A percentile compares a stretch with the other conserved stretches of the same genome.
phyloP scores from a whole-genome alignment of 164 flowering plant species.

The Liriodendron chinense region DNA sequence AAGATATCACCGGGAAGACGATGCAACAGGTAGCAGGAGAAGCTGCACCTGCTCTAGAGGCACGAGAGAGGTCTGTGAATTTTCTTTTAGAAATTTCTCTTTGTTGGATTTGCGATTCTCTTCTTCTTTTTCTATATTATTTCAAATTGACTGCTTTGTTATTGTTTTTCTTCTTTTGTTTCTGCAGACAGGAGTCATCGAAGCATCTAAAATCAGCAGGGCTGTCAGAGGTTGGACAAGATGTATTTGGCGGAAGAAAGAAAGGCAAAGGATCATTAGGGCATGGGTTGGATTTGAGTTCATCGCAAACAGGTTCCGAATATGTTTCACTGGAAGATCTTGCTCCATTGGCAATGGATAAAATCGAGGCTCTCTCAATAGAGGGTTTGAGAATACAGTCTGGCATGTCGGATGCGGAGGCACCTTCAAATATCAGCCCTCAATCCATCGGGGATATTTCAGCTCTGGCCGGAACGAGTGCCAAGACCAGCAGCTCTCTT shows the following conservation, averaged over 20 bases:
- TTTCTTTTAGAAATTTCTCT: not conserved
- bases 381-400: conserved; percentile 94
- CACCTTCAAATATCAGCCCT: conserved; percentile 70
- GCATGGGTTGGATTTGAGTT: conserved; percentile 22
- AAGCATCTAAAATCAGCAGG: conserved; percentile 23
- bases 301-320: conserved; percentile 41
- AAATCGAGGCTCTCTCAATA: conserved; percentile 86
- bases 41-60: conserved; percentile 52
- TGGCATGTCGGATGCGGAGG: conserved; percentile 77
- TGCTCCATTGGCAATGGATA: conserved; percentile 92
- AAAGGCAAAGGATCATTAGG: conserved; percentile 31
- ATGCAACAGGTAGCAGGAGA: conserved; percentile 89
- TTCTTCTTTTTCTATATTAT: not conserved
- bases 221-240: conserved; percentile 33
- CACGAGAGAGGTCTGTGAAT: conserved; percentile 55
- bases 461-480: conserved; percentile 57
- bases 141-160: not conserved
- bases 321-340: conserved; percentile 84
- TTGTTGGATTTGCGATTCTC: not conserved
- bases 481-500: conserved; percentile 43
- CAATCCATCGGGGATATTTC: conserved; percentile 63
- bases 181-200: conserved; percentile 33
- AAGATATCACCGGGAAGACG: conserved; percentile 84
- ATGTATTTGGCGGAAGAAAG: conserved; percentile 22
- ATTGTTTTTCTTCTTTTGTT: conserved; percentile 8